A percentile compares a stretch with the other conserved stretches of the same genome.
Conservation (phyloP, 345 rosid species). For the Eucalyptus regnans region DNA sequence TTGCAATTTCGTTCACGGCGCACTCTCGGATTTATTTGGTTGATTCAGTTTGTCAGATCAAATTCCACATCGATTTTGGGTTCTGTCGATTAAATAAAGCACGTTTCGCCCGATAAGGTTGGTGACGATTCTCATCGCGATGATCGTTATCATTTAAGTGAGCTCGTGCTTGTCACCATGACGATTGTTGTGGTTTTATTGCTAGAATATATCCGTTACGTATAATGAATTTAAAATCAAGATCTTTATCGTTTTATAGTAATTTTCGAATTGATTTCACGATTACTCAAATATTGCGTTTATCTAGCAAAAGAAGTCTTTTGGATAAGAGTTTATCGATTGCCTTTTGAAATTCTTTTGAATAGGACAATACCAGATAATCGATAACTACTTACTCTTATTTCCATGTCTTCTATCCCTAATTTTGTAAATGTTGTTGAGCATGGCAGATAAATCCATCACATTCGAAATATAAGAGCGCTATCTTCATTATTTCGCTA, state of each 20-base stretch:
- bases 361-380: rapidly evolving
- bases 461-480: rapidly evolving
- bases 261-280: neutral
- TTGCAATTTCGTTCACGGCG: rapidly evolving
- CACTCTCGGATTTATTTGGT: neutral
- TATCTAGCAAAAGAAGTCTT: neutral
- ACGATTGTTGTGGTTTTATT: neutral
- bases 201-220: rapidly evolving
- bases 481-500: neutral
- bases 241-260: neutral
- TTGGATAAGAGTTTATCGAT: rapidly evolving
- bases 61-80: neutral
- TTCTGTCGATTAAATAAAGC: neutral
- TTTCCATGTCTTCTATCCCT: neutral
- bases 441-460: neutral
- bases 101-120: neutral
- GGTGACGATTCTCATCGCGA: too few relatives aligned
- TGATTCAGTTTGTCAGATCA: neutral
- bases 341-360: neutral
- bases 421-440: neutral
- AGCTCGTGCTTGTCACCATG: neutral
- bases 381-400: rapidly evolving
- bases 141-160: neutral
- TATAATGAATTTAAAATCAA: neutral
- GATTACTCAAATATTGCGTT: neutral